Percentiles rank a stretch among this genome's conserved stretches.
Conservation (phyloP, 148 eudicot genomes). For the Persicaria maculosa region DNA sequence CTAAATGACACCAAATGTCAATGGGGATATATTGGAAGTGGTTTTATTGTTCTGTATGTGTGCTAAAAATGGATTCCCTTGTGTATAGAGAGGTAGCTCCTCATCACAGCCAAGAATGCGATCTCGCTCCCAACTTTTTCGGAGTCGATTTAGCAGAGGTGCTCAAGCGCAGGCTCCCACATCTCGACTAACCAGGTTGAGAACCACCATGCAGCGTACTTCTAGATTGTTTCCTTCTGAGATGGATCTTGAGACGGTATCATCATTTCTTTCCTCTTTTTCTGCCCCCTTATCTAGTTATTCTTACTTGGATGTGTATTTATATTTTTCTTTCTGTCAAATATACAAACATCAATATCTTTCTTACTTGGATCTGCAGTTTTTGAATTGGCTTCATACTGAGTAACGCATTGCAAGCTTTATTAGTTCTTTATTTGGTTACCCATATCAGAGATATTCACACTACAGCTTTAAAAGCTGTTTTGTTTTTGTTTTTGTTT, state of each 20-base stretch:
- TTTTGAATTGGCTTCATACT: too few species aligned
- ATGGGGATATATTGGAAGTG: background rate
- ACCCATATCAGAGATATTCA: background rate
- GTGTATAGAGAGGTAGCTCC: constrained; percentile 33
- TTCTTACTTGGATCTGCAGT: too few species aligned
- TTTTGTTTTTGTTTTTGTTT: too few species aligned
- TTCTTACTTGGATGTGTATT: background rate
- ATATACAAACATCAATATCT: background rate
- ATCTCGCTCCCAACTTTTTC: constrained; percentile 31
- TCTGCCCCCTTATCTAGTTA: background rate
- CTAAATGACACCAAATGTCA: background rate
- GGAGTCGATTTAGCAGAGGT: constrained; percentile 32
- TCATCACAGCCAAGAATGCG: constrained; percentile 19
- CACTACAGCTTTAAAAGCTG: background rate
- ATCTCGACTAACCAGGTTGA: constrained; percentile 41
- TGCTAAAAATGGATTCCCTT: constrained; percentile 8
- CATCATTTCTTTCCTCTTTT: constrained; percentile 4
- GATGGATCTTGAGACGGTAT: constrained; percentile 89
- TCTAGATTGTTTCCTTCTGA: constrained; percentile 49
- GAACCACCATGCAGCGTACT: constrained; percentile 41
- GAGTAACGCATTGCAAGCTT: too few species aligned
- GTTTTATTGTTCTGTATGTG: background rate
- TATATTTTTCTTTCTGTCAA: background rate
- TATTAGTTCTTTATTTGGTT: background rate
- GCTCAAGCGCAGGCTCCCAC: constrained; percentile 34